Base-by-base conservation (phyloP, 306 rosid species). In the Aeschynomene evenia region DNA sequence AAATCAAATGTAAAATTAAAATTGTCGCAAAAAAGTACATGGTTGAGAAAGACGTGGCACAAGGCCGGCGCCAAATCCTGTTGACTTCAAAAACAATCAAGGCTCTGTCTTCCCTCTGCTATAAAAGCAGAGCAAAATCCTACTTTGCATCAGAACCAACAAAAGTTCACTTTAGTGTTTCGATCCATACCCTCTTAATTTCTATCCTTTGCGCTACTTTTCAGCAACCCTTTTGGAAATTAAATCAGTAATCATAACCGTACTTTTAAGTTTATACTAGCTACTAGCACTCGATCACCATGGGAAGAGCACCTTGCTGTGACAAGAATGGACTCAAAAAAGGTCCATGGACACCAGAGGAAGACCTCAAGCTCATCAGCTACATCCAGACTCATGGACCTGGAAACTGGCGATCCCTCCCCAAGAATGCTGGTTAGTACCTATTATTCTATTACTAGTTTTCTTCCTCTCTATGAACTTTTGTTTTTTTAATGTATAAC, bases 241-340 rank as follows among this genome's bases (percentile, higher is more conserved):
- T 40, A 55, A n/a, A n/a, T n/a, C n/a, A n/a, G n/a, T n/a, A n/a
- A 11, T 18, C 46, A 65, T 23, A 22, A 46, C 57, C 4, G 4
- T 7, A 33, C 46, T 24, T 8, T 6, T n/a, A n/a, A 34, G 14
- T 37, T 37, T 19, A 53, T n/a, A 67, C 69, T n/a, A 6, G 8
- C 58, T 5, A 5, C 37, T 33, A 2, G 31, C 31, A 28, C 14
- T 49, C 46, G n/a, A n/a, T 28, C 31, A 12, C 39, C 40, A 90
- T 94, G 98, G 98, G 98, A 70, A 90, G 98, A 87, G 81, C 96
- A 73, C 98, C 97, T 73, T 94, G 98, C 65, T 94, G 95, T 70
- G 96, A 90, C 48, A 90, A 88, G 36, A 82, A 59, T 76, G 97
- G 91, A 5, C 94, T 93, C 51, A 93, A 90, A 62, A 93, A 85